Percentiles rank a stretch among this genome's conserved stretches.
These are phyloP conservation scores for Euphorbia peplus DNA, from an alignment of 345 rosid genomes.

Conservation along the genomic window DNA sequence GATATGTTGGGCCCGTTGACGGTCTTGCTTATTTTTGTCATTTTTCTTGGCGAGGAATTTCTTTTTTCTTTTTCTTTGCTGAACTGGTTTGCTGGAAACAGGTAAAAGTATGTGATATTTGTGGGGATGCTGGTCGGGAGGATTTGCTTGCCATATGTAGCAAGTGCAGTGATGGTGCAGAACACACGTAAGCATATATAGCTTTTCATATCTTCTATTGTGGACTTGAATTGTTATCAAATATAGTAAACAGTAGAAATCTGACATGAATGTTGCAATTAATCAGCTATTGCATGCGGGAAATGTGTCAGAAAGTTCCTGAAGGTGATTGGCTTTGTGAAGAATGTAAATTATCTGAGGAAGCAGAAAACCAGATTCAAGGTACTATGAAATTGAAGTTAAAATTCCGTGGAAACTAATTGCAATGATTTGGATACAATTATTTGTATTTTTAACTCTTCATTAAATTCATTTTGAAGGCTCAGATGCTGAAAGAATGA, in stretches of 20 bases:
- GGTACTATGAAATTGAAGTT: slow-evolving; percentile 35
- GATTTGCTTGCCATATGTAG: slow-evolving; percentile 92
- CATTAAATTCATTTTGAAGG: slow-evolving; percentile 35
- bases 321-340: slow-evolving; percentile 96
- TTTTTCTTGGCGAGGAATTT: neutral
- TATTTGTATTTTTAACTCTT: slow-evolving; percentile 12
- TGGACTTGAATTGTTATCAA: neutral
- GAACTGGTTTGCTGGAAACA: slow-evolving; percentile 32
- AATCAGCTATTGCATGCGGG: slow-evolving; percentile 94
- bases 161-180: slow-evolving; percentile 94
- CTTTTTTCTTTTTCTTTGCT: neutral
- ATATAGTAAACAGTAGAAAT: slow-evolving; percentile 9
- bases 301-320: slow-evolving; percentile 78
- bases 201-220: slow-evolving; percentile 9
- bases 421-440: neutral
- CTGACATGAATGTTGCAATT: slow-evolving; percentile 21
- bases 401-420: neutral
- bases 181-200: slow-evolving; percentile 83
- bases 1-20: neutral
- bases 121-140: slow-evolving; percentile 99
- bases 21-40: neutral
- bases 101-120: slow-evolving; percentile 99
- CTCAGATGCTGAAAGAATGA: slow-evolving; percentile 46
- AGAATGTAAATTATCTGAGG: slow-evolving; percentile 82
- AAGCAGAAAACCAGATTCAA: slow-evolving; percentile 60